Evolutionary conservation across 2,329 filamentous ascomycete species (phyloP).

Genomic region (Fusarium sp.): DNA sequence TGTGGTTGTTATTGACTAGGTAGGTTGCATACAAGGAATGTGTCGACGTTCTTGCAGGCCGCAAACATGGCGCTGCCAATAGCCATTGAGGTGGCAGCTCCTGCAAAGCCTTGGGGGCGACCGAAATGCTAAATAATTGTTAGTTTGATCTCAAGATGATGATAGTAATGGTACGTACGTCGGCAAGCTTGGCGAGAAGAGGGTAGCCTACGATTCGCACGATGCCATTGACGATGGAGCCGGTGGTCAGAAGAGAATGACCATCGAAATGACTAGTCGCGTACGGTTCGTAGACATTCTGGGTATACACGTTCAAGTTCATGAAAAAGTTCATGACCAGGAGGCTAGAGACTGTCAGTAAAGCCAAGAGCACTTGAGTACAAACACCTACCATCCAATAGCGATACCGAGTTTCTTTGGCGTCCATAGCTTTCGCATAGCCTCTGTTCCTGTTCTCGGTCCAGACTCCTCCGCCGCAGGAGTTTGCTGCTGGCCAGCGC

Average conservation of each 20-base stretch:
- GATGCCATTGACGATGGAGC: slow-evolving; percentile 29
- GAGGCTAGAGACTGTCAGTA: too few relatives aligned
- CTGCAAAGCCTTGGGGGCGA: slow-evolving; percentile 23
- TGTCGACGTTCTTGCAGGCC: slow-evolving; percentile 28
- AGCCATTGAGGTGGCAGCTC: slow-evolving; percentile 23
- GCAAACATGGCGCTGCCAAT: slow-evolving; percentile 35
- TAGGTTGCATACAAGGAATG: slow-evolving; percentile 21
- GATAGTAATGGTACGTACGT: not conserved
- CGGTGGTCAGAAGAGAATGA: slow-evolving; percentile 26
- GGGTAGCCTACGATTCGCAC: slow-evolving; percentile 32
- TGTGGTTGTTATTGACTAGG: too few relatives aligned
- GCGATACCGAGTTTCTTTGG: slow-evolving; percentile 7
- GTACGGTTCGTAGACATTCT: slow-evolving; percentile 36
- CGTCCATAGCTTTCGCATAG: slow-evolving; percentile 30
- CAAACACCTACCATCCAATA: slow-evolving; percentile 18
- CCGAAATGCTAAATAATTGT: slow-evolving; percentile 22
- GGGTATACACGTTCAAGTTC: slow-evolving; percentile 36
- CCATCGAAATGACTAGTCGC: slow-evolving; percentile 36
- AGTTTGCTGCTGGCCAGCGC: not conserved
- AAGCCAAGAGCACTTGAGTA: too few relatives aligned
- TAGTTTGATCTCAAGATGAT: not conserved
- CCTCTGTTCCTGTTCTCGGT: slow-evolving; percentile 23
- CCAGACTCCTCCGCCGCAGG: not conserved
- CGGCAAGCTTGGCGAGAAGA: slow-evolving; percentile 31
- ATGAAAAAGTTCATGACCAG: slow-evolving; percentile 39